Evolutionary conservation across 495 filamentous ascomycete species (phyloP).

Genomic region (Corynascus novoguineensis): DNA sequence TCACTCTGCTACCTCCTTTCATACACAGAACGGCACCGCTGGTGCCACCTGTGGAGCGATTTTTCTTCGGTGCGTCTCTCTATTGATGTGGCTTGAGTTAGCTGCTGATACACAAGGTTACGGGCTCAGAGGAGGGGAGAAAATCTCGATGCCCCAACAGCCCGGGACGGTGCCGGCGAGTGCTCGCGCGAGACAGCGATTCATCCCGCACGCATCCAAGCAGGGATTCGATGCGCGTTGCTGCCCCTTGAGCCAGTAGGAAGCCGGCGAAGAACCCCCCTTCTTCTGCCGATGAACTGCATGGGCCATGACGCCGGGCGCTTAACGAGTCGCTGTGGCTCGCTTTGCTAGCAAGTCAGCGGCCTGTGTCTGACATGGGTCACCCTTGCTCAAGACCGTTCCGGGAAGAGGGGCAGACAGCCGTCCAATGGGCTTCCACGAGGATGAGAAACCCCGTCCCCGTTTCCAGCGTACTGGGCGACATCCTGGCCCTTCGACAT

Average conservation of each 20-base stretch:
- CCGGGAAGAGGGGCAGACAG: constrained; percentile 15
- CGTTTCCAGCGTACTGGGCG: constrained; percentile 30
- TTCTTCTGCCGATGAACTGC: constrained; percentile 30
- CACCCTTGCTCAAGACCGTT: constrained; percentile 10
- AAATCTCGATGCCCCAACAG: too few relatives aligned
- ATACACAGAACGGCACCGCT: background rate
- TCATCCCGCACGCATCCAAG: constrained; percentile 24
- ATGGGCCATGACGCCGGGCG: constrained; percentile 32
- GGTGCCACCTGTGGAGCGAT: too few relatives aligned
- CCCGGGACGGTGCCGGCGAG: too few relatives aligned
- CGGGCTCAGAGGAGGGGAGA: too few relatives aligned
- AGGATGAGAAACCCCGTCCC: constrained; percentile 4
- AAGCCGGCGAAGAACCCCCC: constrained; percentile 19
- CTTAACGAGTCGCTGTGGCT: constrained; percentile 32
- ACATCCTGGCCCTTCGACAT: constrained; percentile 2
- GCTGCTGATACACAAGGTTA: too few relatives aligned
- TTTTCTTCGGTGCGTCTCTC: too few relatives aligned
- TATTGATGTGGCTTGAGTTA: background rate
- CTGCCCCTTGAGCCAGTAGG: constrained; percentile 27
- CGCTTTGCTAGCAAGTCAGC: constrained; percentile 29
- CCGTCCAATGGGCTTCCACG: constrained; percentile 20
- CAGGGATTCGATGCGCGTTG: constrained; percentile 31
- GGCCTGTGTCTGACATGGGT: constrained; percentile 12
- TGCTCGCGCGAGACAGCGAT: constrained; percentile 1
- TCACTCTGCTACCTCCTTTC: background rate